Conservation (phyloP, 371 early-diverging fungal species). For the Actinomortierella ambigua region DNA sequence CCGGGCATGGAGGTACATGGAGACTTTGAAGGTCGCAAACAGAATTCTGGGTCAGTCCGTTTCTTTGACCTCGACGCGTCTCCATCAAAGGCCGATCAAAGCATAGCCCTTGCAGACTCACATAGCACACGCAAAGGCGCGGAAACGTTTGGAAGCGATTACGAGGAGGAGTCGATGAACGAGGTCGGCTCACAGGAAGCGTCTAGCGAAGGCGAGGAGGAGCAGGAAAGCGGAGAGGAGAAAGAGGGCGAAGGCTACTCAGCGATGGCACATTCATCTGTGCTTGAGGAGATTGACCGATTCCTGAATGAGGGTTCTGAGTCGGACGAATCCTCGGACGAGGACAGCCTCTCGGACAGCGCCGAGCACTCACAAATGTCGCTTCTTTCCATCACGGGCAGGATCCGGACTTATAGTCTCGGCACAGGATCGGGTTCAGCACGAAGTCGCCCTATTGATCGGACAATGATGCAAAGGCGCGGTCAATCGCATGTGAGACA, state of each 20-base stretch:
- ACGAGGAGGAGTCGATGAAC: not conserved
- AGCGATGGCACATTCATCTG: too few species aligned
- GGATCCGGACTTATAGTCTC: constrained; percentile 36
- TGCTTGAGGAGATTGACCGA: too few species aligned
- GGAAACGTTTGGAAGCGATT: too few species aligned
- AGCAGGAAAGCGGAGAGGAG: not conserved
- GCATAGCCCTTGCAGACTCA: too few species aligned
- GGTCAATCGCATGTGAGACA: too few species aligned
- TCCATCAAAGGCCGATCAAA: too few species aligned
- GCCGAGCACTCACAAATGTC: constrained; percentile 44
- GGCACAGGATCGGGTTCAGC: constrained; percentile 43
- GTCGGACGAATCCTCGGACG: constrained; percentile 18
- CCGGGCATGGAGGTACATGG: not conserved
- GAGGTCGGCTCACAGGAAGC: too few species aligned
- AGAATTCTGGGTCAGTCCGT: not conserved
- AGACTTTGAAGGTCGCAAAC: too few species aligned
- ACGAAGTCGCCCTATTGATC: constrained; percentile 24
- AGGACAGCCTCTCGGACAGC: constrained; percentile 13
- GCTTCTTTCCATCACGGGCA: constrained; percentile 32
- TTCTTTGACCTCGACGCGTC: not conserved
- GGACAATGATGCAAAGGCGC: too few species aligned
- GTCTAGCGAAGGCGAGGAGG: not conserved
- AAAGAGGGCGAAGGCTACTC: constrained; percentile 7
- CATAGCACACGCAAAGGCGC: too few species aligned
- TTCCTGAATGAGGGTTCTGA: constrained; percentile 7